Evolutionary conservation across 2,329 filamentous ascomycete species (phyloP).

Genomic region (Cordyceps sp.): DNA sequence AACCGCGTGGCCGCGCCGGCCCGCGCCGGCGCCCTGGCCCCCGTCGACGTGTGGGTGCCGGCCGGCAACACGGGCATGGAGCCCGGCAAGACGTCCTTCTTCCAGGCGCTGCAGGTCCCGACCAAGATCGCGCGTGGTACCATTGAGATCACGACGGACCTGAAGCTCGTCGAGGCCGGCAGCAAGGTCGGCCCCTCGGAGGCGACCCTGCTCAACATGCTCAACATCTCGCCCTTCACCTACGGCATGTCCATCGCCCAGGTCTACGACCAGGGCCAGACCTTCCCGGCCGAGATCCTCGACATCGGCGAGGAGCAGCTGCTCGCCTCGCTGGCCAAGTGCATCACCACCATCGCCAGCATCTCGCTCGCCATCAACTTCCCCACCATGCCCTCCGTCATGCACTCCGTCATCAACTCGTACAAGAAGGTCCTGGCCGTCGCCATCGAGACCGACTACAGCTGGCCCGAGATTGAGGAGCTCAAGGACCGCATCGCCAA

Average conservation of each 20-base stretch:
- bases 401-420: constrained; percentile 89
- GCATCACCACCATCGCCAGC: constrained; percentile 73
- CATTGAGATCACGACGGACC: constrained; percentile 96
- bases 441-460: constrained; percentile 77
- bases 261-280: constrained; percentile 96
- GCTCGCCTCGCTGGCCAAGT: constrained; percentile 62
- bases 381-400: constrained; percentile 89
- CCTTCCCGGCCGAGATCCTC: constrained; percentile 69
- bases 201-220: constrained; percentile 97
- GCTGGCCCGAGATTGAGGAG: constrained; percentile 90
- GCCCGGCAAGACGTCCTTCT: constrained; percentile 99
- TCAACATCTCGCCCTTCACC: constrained; percentile 99
- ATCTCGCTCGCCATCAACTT: constrained; percentile 88
- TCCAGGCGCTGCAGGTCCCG: constrained; percentile 99
- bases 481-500: constrained; percentile 99
- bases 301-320: constrained; percentile 94
- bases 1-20: constrained; percentile 98
- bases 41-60: constrained; percentile 82
- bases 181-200: constrained; percentile 96
- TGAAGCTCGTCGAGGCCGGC: constrained; percentile 91
- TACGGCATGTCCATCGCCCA: constrained; percentile 95
- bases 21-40: constrained; percentile 92
- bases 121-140: constrained; percentile 99
- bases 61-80: constrained; percentile 99
- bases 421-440: constrained; percentile 96